Conservation (phyloP, 352 stramenopile genomes). For the Discostella stelligera region DNA sequence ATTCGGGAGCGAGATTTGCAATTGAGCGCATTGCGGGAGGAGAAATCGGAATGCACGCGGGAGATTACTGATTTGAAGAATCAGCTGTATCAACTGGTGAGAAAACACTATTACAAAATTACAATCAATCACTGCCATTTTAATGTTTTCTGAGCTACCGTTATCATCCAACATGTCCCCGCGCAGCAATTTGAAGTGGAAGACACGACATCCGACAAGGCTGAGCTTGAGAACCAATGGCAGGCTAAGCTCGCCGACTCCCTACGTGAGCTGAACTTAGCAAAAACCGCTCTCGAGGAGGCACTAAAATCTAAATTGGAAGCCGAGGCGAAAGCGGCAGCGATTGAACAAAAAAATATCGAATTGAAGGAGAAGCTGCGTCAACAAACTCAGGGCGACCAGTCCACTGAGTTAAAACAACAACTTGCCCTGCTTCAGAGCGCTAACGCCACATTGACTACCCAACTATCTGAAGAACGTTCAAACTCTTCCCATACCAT, state of each 20-base stretch:
- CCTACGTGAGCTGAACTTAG: neutral
- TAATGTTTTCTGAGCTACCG: neutral
- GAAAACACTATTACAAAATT: neutral
- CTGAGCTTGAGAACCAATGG: conserved; percentile 17
- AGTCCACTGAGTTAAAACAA: neutral
- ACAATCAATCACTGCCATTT: neutral
- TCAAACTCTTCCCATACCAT: conserved; percentile 9
- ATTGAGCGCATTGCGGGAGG: conserved; percentile 55
- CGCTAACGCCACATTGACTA: conserved; percentile 1
- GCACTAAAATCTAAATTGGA: conserved; percentile 15
- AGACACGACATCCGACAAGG: conserved; percentile 41
- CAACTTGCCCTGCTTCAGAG: conserved; percentile 6
- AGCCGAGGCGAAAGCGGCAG: conserved; percentile 12
- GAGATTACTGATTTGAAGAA: conserved; percentile 69
- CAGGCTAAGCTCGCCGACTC: conserved; percentile 26
- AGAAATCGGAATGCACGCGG: conserved; percentile 55
- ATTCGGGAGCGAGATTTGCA: conserved; percentile 58
- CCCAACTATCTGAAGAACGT: conserved; percentile 1
- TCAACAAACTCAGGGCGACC: conserved; percentile 15
- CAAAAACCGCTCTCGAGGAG: conserved; percentile 8
- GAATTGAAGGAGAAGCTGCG: conserved; percentile 41
- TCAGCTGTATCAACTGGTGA: conserved; percentile 65
- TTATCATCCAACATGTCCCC: neutral
- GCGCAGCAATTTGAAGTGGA: conserved; percentile 47
- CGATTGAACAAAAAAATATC: conserved; percentile 44